Evolutionary conservation across 169 alveolate species (phyloP).

Genomic region (Plasmodium falciparum): DNA sequence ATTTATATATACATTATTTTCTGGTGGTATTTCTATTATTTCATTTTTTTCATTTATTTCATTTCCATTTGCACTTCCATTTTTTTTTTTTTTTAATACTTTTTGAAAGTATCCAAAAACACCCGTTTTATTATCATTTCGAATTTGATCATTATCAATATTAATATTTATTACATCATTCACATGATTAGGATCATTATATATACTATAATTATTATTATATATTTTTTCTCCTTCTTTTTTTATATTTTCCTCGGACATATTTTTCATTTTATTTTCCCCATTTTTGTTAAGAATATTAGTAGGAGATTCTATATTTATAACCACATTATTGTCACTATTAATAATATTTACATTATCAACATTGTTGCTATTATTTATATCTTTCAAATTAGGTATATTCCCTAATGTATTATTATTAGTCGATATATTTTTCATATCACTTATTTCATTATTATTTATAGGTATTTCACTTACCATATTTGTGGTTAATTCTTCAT

Average conservation of each 20-base stretch:
- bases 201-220: neutral
- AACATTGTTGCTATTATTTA: too few species aligned
- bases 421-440: too few species aligned
- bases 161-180: neutral
- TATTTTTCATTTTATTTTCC: too few species aligned
- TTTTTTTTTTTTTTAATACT: slow-evolving; percentile 54
- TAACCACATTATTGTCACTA: too few species aligned
- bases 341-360: too few species aligned
- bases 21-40: neutral
- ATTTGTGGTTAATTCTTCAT: too few species aligned
- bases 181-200: neutral
- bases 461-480: too few species aligned
- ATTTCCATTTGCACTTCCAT: neutral
- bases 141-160: neutral
- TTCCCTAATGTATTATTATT: too few species aligned
- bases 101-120: slow-evolving; percentile 35
- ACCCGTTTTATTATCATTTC: neutral
- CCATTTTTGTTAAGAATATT: too few species aligned
- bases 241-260: neutral
- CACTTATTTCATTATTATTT: too few species aligned
- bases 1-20: slow-evolving; percentile 45
- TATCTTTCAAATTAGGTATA: too few species aligned
- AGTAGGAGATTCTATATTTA: too few species aligned
- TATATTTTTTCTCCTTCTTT: neutral
- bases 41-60: slow-evolving; percentile 12